Evolutionary conservation across 179 eudicot species (phyloP), one percentile per base, ranked within the genome.

Genomic region (Beta lomatogona): DNA sequence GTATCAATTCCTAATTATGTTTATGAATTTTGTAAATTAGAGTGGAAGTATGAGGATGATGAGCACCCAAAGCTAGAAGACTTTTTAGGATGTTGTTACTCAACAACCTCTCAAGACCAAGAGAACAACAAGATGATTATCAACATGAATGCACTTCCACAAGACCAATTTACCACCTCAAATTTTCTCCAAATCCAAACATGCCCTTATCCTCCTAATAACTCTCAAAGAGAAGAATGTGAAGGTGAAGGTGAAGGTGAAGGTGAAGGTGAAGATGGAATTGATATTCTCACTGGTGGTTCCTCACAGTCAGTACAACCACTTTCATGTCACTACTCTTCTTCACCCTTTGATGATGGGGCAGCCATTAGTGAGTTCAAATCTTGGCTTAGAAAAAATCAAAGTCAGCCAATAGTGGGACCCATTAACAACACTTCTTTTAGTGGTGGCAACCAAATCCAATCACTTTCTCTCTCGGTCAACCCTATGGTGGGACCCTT

Each of bases 1-100:
- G 2, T 36, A 36, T 36, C 2, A 22, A 9, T 52, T 75, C 14
- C 73, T 77, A 16, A 59, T 16, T 59, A 31, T 31, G 7, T 36
- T 67, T 14, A 14, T 67, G 5, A 19, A n/a, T 21, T 67, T 36
- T 31, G 71, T 3, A 59, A 41, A 52, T 0, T 55, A 91, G 91
- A 85, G 66, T 89, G 91, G 92, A 86, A 83, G 60, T 88, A 83
- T 73, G 91, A 82, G n/a, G 80, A 83, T 73, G 52, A 66, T 14
- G 71, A 73, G 31, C 89, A 81, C 18, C 95, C 95, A 45, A 93
- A 93, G 85, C 86, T 93, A 21, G 97, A 91, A 76, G 93, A 93
- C 73, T 93, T 91, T 69, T 55, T 93, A 55, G 97, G 97, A 0
- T 69, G 87, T 64, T 89, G 89, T 72, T 88, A 86, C 87, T 22